Base-by-base conservation (phyloP, 352 stramenopile genomes). In the Globisporangium polare region DNA sequence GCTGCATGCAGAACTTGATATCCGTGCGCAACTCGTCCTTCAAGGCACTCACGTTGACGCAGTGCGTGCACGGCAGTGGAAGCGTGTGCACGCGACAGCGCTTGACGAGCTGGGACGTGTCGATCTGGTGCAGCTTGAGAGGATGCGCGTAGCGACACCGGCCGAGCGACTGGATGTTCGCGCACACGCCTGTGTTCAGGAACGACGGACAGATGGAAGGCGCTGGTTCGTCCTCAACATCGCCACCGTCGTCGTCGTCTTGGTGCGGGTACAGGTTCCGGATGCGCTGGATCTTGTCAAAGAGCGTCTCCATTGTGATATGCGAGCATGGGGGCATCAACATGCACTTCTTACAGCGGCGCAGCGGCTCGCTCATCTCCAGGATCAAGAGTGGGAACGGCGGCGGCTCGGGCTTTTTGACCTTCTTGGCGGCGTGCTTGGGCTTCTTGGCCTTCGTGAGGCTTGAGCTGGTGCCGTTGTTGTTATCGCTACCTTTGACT, bases 121-220 rank as follows among this genome's bases (percentile, higher is more conserved):
- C 78, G 42, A 93, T 85, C 5, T 27, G 65, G 53, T 89, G 83
- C 1, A 88, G 29, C 6, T 72, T 49, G 3, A 72, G 50, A 18
- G 80, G 81, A 49, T 93, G 83, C 9, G 71, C 73, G 60, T 81
- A 93, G 9, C 74, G 65, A 54, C 83, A 93, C 0, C 81, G 76
- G 1, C 80, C 79, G 26, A 89, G 73, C 8, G 78, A 67, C 51
- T 88, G 76, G 31, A 88, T 74, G 55, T 88, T 89, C 6, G 52
- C 56, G 50, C 81, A 93, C 15, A 93, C 55, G 20, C 83, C 83
- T 7, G 66, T 69, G 10, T 63, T 53, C 0, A 59, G 29, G 58
- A 88, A 92, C 1, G 80, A 85, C 17, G 72, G 66, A 20, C 83
- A 92, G 33, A 89, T 43, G n/a, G 56, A 33, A 18, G 56, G 56